phyloP scores from a whole-genome alignment of 2,329 filamentous ascomycete genomes.

The Colletotrichum aenigma region DNA sequence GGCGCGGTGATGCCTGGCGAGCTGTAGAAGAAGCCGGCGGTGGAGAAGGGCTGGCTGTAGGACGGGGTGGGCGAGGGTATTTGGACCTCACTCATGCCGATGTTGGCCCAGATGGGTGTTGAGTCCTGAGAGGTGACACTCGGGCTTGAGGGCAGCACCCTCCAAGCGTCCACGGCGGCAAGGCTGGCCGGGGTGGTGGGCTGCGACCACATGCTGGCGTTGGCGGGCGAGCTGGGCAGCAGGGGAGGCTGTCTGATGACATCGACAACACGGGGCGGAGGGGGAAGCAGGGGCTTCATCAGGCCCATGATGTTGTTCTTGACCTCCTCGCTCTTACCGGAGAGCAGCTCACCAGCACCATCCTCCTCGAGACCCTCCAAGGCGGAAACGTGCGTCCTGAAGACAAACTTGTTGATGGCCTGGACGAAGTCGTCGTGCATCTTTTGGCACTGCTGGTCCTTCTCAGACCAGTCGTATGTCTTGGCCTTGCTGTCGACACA shows the following conservation, averaged over 20 bases:
- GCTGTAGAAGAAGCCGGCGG: slow-evolving; percentile 79
- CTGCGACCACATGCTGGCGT: slow-evolving; percentile 77
- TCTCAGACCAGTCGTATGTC: slow-evolving; percentile 95
- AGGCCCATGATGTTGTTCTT: slow-evolving; percentile 84
- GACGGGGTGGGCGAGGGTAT: slow-evolving; percentile 80
- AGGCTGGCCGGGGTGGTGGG: slow-evolving; percentile 67
- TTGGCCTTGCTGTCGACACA: slow-evolving; percentile 87
- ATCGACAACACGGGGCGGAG: slow-evolving; percentile 87
- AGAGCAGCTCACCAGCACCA: slow-evolving; percentile 89
- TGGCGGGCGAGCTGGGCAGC: slow-evolving; percentile 79
- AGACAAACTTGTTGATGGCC: slow-evolving; percentile 97
- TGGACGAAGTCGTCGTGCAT: slow-evolving; percentile 96
- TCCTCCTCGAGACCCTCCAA: slow-evolving; percentile 97
- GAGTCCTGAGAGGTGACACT: slow-evolving; percentile 78
- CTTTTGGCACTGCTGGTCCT: slow-evolving; percentile 96
- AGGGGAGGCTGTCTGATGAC: slow-evolving; percentile 85
- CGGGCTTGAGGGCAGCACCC: slow-evolving; percentile 86
- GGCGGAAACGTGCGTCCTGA: slow-evolving; percentile 83
- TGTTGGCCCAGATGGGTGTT: slow-evolving; percentile 78
- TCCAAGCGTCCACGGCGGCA: slow-evolving; percentile 84
- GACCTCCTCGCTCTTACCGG: slow-evolving; percentile 91
- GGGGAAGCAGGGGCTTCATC: slow-evolving; percentile 85
- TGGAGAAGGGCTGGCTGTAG: slow-evolving; percentile 79
- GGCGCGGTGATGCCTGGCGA: slow-evolving; percentile 76
- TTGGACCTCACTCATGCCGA: slow-evolving; percentile 76